Evolutionary conservation across 495 filamentous ascomycete genomes (phyloP), one percentile per base, ranked within the genome.

Genomic region (Hypoxylon fragiforme): DNA sequence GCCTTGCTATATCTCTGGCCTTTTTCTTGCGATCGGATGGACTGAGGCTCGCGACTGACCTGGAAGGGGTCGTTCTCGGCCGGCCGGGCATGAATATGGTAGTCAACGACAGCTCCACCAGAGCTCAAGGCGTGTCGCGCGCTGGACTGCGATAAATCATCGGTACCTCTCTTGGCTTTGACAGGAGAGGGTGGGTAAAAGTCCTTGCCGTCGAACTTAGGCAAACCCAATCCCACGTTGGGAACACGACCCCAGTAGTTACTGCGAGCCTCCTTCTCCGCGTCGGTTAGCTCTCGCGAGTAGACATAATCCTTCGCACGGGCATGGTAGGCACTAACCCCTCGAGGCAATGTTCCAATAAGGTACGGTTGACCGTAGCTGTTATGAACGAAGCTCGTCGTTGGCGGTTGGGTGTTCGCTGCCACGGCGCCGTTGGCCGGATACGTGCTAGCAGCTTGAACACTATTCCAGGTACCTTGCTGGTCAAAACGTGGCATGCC

Each of bases 131-230:
- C 8, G 3, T 50, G 50, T 14, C 38, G 53, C 19, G 13, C 12
- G 14, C 38, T 39, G 1, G 42, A 19, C 24, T 9, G n/a, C 47
- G 43, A 9, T 18, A 35, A 34, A 21, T 16, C 21, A 28, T 47
- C 22, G 19, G 31, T 40, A 21, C 39, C 36, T 30, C 34, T 22
- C 20, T 24, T 34, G 36, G 67, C 57, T 58, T 77, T 80, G 42
- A 63, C 54, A 0, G 78, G 77, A 1, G 79, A 81, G 2, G 79
- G 64, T 2, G 76, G 77, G 49, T 81, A 81, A 60, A 82, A 82
- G 49, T 81, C 71, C 61, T 78, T 79, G 1, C 80, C 80, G 42
- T 82, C 78, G 44, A 74, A 82, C 57, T 79, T 81, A 24, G 80
- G 80, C 13, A 82, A 57, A 11, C 78, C 76, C n/a, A 57, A 62